Conservation (phyloP, 768 basidiomycete species). For the Chlorophyllum brunneum region DNA sequence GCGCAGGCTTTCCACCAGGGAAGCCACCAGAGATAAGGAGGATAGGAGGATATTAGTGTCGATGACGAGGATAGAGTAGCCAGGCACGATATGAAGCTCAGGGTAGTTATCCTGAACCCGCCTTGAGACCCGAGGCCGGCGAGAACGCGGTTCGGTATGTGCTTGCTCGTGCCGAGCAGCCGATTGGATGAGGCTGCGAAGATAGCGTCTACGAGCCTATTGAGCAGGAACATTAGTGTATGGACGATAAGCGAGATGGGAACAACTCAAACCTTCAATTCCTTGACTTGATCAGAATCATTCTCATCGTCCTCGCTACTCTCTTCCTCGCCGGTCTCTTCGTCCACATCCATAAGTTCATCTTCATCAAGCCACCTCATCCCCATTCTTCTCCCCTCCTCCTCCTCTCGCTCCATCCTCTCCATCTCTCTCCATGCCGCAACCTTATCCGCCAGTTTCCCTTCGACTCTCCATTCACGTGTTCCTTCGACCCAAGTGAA, state of each 20-base stretch:
- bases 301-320: constrained; percentile 55
- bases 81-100: constrained; percentile 60
- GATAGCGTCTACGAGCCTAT: constrained; percentile 71
- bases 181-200: constrained; percentile 62
- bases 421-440: constrained; percentile 69
- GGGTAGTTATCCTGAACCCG: constrained; percentile 31
- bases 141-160: constrained; percentile 22
- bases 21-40: constrained; percentile 66
- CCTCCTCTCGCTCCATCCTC: constrained; percentile 58
- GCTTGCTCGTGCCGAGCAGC: constrained; percentile 31
- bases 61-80: constrained; percentile 87
- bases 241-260: constrained; percentile 13
- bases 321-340: constrained; percentile 46
- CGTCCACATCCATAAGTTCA: constrained; percentile 64
- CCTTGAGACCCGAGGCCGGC: constrained; percentile 23
- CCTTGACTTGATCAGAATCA: constrained; percentile 70
- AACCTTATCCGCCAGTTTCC: constrained; percentile 64
- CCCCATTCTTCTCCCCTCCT: constrained; percentile 61
- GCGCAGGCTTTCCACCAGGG: constrained; percentile 70
- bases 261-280: constrained; percentile 65
- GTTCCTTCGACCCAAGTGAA: constrained; percentile 63
- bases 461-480: constrained; percentile 61
- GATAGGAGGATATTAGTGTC: constrained; percentile 95
- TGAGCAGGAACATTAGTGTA: constrained; percentile 15
- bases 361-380: constrained; percentile 61